Conservation (phyloP, 164 flowering plant species). For the Cinnamomum chago region DNA sequence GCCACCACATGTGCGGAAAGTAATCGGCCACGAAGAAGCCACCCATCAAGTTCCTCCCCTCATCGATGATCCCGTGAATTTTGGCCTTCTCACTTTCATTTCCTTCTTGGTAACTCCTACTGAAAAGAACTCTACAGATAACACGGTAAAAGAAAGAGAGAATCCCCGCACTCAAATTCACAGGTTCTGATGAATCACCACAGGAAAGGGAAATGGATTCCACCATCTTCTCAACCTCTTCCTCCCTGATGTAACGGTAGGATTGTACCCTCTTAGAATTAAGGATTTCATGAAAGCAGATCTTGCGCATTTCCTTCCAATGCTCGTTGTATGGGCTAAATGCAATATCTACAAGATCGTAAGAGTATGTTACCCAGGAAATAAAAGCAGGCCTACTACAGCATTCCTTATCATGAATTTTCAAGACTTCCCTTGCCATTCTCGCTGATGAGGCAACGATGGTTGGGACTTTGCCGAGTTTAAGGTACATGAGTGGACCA, state of each 20-base stretch:
- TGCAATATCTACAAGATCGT: neutral
- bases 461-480: neutral
- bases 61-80: conserved; percentile 4
- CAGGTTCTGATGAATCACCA: neutral
- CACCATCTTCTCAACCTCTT: neutral
- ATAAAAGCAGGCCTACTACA: neutral
- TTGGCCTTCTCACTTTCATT: neutral
- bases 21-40: conserved; percentile 28
- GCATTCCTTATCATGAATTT: neutral
- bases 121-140: conserved; percentile 26
- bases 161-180: conserved; percentile 19
- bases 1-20: conserved; percentile 35
- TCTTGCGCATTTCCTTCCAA: neutral
- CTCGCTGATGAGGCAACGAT: neutral
- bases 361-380: neutral
- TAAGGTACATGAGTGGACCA: conserved; percentile 7
- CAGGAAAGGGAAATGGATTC: neutral
- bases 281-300: neutral
- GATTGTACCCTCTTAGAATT: neutral
- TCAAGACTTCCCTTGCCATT: conserved; percentile 1
- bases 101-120: conserved; percentile 15
- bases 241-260: neutral
- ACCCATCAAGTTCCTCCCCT: conserved; percentile 13
- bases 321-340: neutral
- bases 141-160: conserved; percentile 10